Conservation (phyloP, 306 rosid genomes). For the Cicer chorassanicum region DNA sequence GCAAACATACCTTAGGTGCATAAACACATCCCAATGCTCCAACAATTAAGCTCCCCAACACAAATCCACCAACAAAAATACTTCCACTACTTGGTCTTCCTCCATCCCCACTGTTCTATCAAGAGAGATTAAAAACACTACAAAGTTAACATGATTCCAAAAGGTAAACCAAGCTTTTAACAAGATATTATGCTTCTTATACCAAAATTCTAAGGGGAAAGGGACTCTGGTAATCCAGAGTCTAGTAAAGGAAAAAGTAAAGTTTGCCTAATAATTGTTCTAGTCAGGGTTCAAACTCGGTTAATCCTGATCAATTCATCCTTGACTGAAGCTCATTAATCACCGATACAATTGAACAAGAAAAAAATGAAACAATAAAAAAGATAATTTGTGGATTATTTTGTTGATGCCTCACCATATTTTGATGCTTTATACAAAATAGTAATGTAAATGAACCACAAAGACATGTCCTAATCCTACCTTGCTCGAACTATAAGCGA, state of each 20-base stretch:
- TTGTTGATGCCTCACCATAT: background rate
- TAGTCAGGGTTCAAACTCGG: too few relatives aligned
- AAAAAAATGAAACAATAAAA: background rate
- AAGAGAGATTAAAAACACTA: constrained; percentile 32
- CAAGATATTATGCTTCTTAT: constrained; percentile 7
- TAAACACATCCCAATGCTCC: constrained; percentile 68
- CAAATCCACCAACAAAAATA: constrained; percentile 67
- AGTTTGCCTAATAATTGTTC: too few relatives aligned
- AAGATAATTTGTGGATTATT: background rate
- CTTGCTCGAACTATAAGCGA: constrained; percentile 58
- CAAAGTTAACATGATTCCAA: constrained; percentile 5
- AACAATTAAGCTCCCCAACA: constrained; percentile 66
- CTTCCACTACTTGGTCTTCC: constrained; percentile 54
- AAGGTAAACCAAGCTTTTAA: background rate
- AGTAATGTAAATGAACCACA: background rate
- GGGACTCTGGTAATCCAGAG: too few relatives aligned
- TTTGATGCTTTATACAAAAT: constrained; percentile 9
- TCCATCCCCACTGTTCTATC: constrained; percentile 54
- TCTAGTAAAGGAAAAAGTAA: too few relatives aligned
- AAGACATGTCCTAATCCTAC: constrained; percentile 52
- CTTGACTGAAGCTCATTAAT: too few relatives aligned
- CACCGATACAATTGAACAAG: background rate
- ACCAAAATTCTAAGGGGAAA: background rate
- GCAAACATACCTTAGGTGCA: constrained; percentile 67
- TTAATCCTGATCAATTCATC: too few relatives aligned